Base-by-base conservation (phyloP, 108 stramenopile genomes). In the Schizochytrium sp. region DNA sequence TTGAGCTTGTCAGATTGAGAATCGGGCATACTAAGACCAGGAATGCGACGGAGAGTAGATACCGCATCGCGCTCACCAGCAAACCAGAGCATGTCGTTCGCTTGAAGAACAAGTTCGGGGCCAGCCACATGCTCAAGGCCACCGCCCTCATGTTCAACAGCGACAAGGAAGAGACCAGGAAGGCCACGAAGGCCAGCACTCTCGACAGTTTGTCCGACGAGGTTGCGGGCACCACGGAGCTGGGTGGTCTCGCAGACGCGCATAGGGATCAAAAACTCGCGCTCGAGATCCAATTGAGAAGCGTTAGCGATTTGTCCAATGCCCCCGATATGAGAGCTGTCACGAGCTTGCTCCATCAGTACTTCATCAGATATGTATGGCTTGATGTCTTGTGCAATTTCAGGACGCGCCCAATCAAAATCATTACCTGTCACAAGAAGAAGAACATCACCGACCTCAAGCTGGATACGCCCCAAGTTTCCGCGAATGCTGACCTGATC, bases 181-280 rank as follows among this genome's bases (percentile, higher is more conserved):
- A 83, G 76, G 55, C 76, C 76, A 83, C 76, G 76, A 17, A 83
- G 76, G 38, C 76, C 76, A 0, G 76, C 76, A 40, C 53, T 28
- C 53, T 83, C 76, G 76, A 83, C 76, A 3, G 76, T 83, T 53
- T 55, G 47, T 7, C 76, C 76, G 0, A 55, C 53, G 50, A 83
- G 53, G 47, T 38, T 49, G 2, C 76, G 47, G 47, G 76, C 76
- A 10, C 76, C 76, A 53, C 47, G 50, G 10, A 83, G 53, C 76
- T 55, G 76, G 7, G 76, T 55, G 47, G 49, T 55, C 15, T 49
- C 47, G 47, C 28, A 38, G 50, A 83, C 76, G 50, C 76, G 47
- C 76, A 83, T 83, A 5, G 76, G 76, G 47, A 83, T 83, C 50
- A 83, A 53, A 42, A 83, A 83, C 76, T 83, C 76, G 47, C 76